These are phyloP conservation scores for Vigna reflexopilosa DNA, from an alignment of 306 rosid species.

Conservation along the genomic window DNA sequence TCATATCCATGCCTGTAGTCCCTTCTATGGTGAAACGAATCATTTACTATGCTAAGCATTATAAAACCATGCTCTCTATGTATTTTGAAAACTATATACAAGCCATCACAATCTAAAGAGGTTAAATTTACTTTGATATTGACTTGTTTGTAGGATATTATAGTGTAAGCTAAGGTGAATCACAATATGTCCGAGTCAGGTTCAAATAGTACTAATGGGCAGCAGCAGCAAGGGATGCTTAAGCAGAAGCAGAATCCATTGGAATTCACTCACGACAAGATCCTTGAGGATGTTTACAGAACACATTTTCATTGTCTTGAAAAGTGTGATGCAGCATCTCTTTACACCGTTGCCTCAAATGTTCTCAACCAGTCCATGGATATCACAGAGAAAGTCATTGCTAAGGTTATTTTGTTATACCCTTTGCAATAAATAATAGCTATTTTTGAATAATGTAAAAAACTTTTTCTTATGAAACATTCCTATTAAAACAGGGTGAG, in stretches of 20 bases:
- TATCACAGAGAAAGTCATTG: not conserved
- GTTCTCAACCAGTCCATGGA: constrained; percentile 34
- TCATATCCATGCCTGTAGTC: not conserved
- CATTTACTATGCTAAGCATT: not conserved
- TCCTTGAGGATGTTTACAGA: constrained; percentile 38
- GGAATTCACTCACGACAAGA: constrained; percentile 35
- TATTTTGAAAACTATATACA: constrained; percentile 12
- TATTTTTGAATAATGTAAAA: not conserved
- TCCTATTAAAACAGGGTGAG: not conserved
- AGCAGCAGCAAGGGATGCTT: constrained; percentile 9
- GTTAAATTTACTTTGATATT: not conserved
- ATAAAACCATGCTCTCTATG: not conserved
- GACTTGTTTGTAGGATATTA: not conserved
- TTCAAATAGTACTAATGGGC: constrained; percentile 4
- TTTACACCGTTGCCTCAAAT: constrained; percentile 41
- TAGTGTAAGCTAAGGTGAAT: not conserved
- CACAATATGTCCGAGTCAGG: not conserved
- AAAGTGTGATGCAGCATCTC: constrained; percentile 38
- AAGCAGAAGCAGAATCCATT: constrained; percentile 30
- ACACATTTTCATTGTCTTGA: constrained; percentile 44
- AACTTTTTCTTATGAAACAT: no score
- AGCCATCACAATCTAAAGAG: not conserved
- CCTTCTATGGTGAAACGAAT: not conserved
- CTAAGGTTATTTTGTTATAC: constrained; percentile 9
- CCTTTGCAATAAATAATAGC: not conserved